These are phyloP conservation scores for Hypoxylon rubiginosum DNA, from an alignment of 2,329 filamentous ascomycete genomes.

Conservation along the genomic window DNA sequence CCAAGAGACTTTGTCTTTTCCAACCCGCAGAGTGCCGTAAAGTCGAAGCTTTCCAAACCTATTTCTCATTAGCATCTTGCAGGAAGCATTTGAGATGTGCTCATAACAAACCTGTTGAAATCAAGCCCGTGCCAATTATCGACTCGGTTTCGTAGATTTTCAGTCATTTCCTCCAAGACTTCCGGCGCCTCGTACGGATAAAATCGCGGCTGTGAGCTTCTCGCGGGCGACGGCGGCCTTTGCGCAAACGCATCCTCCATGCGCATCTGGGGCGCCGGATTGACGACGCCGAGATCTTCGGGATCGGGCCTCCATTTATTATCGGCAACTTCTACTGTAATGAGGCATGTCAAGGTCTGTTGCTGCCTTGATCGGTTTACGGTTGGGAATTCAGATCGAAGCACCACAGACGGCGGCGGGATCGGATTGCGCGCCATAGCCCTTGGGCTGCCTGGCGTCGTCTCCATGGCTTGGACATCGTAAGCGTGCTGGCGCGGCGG, in stretches of 20 bases:
- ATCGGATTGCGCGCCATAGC: slow-evolving; percentile 85
- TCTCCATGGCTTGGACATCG: slow-evolving; percentile 96
- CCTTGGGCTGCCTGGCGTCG: slow-evolving; percentile 80
- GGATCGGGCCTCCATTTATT: slow-evolving; percentile 90
- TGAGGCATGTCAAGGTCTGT: slow-evolving; percentile 91
- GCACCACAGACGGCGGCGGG: slow-evolving; percentile 89
- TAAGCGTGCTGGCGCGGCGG: slow-evolving; percentile 88
- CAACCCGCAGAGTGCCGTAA: slow-evolving; percentile 90
- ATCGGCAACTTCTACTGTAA: slow-evolving; percentile 94
- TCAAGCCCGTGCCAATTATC: slow-evolving; percentile 99
- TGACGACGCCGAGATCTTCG: slow-evolving; percentile 77
- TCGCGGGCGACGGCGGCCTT: slow-evolving; percentile 71
- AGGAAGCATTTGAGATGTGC: slow-evolving; percentile 3
- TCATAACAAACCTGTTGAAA: slow-evolving; percentile 75
- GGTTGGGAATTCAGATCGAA: slow-evolving; percentile 96
- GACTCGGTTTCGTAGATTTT: slow-evolving; percentile 86
- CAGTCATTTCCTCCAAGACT: slow-evolving; percentile 85
- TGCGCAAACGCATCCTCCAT: slow-evolving; percentile 67
- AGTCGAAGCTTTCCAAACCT: slow-evolving; percentile 93
- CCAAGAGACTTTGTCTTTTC: slow-evolving; percentile 96
- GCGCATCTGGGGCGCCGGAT: slow-evolving; percentile 59
- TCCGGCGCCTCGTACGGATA: slow-evolving; percentile 82
- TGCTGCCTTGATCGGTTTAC: slow-evolving; percentile 92
- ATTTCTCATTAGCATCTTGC: slow-evolving; percentile 54
- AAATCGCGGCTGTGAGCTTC: slow-evolving; percentile 68